Conservation (phyloP, 805 yeast genomes). For the Cyberlindnera galapagoensis region DNA sequence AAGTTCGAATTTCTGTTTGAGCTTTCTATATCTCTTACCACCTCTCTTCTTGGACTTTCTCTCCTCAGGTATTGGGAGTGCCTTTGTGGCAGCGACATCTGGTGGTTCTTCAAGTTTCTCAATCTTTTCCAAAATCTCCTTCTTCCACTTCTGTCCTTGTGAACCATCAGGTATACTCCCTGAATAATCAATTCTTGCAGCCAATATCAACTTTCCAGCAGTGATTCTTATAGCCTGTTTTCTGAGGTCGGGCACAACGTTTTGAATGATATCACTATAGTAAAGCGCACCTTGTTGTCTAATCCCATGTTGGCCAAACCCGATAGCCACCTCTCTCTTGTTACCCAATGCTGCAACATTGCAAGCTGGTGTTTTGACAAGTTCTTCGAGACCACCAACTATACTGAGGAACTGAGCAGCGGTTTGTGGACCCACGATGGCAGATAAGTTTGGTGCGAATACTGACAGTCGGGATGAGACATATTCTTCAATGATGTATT, state of each 20-base stretch:
- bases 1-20: constrained; percentile 73
- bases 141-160: constrained; percentile 51
- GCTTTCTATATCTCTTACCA: constrained; percentile 72
- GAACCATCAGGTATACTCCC: constrained; percentile 36
- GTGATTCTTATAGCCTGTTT: constrained; percentile 71
- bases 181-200: constrained; percentile 74
- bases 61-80: constrained; percentile 68
- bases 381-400: constrained; percentile 59
- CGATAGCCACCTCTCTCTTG: constrained; percentile 32
- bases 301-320: constrained; percentile 38
- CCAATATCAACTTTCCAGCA: constrained; percentile 72
- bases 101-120: constrained; percentile 79
- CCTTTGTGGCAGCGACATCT: constrained; percentile 47
- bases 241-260: constrained; percentile 50
- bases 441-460: constrained; percentile 77
- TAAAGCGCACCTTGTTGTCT: constrained; percentile 68
- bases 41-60: constrained; percentile 77
- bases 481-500: constrained; percentile 39
- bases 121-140: constrained; percentile 56
- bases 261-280: constrained; percentile 50
- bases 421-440: constrained; percentile 62
- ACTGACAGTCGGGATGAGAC: constrained; percentile 49
- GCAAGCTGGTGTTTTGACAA: constrained; percentile 73
- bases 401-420: constrained; percentile 68
- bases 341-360: constrained; percentile 77